Base-by-base conservation (phyloP, 2,329 filamentous ascomycete species). In the Zalaria obscura region DNA sequence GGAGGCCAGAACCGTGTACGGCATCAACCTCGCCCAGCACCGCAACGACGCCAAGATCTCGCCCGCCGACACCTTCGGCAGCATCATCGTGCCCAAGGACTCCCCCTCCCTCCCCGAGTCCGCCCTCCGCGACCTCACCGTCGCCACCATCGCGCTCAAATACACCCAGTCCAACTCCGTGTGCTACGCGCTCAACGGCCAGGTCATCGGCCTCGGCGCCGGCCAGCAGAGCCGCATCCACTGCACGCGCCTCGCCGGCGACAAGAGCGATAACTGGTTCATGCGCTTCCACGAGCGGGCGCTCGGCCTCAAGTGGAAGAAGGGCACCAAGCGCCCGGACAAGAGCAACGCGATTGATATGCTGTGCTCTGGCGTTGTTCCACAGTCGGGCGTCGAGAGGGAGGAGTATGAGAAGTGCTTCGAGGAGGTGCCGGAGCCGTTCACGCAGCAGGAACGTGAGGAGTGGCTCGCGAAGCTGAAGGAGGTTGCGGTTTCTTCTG, bases 231-330 rank as follows among this genome's bases (percentile, higher is more conserved):
- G 85, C 47, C 83, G 91, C 52, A 98, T 98, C 54, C 91, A 98
- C 74, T 98, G 91, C 76, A 98, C 91, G 35, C 82, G 91, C 50
- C 77, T 98, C 40, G 91, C 91, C 7, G 91, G 91, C 46, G 89
- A 96, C 71, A 98, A 98, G 73, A 86, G 88, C 38, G 91, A 98
- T 66, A 95, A 93, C 73, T 96, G 89, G 89, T 98, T 89, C 91
- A 83, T 98, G 73, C 83, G 91, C 56, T 96, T 96, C 78, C 84
- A 95, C 70, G 80, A 85, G 52, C 81, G 85, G 40, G 84, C 91
- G 8, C 73, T 96, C 39, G 73, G 70, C 57, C 81, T 98, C 61
- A 84, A 89, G 70, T 98, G 87, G 85, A 95, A 94, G 75, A 89
- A 91, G 69, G 89, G 91, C 55, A 86, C 83, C 58, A 96, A 96